Conservation (phyloP, 2,329 filamentous ascomycete species). For the Xenoacremonium recifei region DNA sequence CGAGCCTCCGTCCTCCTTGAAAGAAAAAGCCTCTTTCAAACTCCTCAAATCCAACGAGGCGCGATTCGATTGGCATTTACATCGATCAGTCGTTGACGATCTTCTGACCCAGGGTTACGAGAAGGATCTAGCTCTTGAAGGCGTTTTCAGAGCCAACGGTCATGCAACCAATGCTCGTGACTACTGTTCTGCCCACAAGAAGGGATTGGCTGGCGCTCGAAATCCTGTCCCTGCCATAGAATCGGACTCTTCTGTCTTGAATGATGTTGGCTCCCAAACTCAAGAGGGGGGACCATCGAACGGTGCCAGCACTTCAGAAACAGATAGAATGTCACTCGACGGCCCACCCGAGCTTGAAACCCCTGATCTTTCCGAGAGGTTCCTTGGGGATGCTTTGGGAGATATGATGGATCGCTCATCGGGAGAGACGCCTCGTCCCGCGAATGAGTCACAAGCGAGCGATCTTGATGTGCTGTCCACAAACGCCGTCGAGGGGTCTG, state of each 20-base stretch:
- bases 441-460: constrained; percentile 17
- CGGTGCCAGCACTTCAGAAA: constrained; percentile 25
- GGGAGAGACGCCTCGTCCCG: constrained; percentile 18
- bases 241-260: constrained; percentile 36
- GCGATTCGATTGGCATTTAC: constrained; percentile 46
- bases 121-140: constrained; percentile 69
- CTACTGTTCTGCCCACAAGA: constrained; percentile 68
- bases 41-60: constrained; percentile 44
- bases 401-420: constrained; percentile 26
- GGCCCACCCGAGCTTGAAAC: constrained; percentile 26
- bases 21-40: constrained; percentile 46
- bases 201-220: constrained; percentile 56
- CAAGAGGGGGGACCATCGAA: constrained; percentile 23
- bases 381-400: constrained; percentile 26
- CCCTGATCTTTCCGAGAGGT: constrained; percentile 22
- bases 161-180: constrained; percentile 59
- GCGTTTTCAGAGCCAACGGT: constrained; percentile 79
- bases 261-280: constrained; percentile 16
- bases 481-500: constrained; percentile 10
- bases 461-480: constrained; percentile 7
- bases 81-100: constrained; percentile 30
- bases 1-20: constrained; percentile 62
- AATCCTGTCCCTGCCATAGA: constrained; percentile 68
- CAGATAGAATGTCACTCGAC: constrained; percentile 39
- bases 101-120: constrained; percentile 38